These are phyloP conservation scores for Gossypium longicalyx DNA, from an alignment of 345 rosid species.

Conservation along the genomic window DNA sequence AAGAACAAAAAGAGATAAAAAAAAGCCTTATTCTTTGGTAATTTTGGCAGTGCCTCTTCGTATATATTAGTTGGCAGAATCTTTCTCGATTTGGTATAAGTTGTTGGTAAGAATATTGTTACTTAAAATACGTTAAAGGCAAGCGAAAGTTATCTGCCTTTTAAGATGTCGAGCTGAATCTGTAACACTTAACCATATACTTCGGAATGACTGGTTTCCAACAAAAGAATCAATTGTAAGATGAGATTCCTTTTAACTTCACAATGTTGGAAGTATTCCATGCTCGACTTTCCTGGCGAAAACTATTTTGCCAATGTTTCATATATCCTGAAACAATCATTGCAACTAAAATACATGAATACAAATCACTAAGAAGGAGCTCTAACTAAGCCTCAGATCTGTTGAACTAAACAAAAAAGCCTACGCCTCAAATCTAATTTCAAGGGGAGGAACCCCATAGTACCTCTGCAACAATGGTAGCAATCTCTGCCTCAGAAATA, in stretches of 20 bases:
- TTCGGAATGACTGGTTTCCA: neutral
- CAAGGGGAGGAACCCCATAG: slow-evolving; percentile 53
- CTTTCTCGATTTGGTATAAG: no score
- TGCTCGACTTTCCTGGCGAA: no score
- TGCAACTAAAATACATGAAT: neutral
- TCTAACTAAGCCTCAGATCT: neutral
- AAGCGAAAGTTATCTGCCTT: neutral
- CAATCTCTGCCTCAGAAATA: slow-evolving; percentile 45
- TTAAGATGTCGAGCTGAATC: neutral
- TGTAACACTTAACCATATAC: neutral
- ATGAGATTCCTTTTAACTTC: no score
- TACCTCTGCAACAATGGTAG: slow-evolving; percentile 42
- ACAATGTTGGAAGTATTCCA: no score
- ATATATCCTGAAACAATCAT: neutral
- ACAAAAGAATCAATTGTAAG: neutral
- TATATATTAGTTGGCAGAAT: no score
- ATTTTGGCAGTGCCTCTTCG: neutral
- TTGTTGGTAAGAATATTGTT: no score
- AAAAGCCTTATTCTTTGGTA: neutral
- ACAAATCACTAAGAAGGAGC: neutral
- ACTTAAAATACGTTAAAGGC: neutral
- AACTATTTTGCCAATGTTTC: neutral
- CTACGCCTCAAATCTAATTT: slow-evolving; percentile 5
- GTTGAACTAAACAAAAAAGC: no score
- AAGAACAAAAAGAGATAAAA: neutral